A percentile compares a stretch with the other conserved stretches of the same genome.
phyloP scores from a whole-genome alignment of 106 monocot species.

The Xerophyta viscosa region DNA sequence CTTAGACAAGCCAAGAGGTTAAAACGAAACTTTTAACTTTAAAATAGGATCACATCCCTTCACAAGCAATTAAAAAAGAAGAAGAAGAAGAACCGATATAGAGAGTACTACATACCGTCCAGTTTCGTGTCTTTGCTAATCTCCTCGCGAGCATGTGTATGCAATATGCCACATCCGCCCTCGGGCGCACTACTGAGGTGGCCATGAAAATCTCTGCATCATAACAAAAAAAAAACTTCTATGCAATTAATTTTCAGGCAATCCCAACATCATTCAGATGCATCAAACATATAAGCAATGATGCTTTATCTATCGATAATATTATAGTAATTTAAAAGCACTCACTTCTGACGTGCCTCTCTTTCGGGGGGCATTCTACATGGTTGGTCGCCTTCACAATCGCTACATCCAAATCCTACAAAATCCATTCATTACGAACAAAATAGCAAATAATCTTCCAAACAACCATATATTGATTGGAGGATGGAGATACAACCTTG shows the following conservation, averaged over 20 bases:
- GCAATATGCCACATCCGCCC: conserved; percentile 76
- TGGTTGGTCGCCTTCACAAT: conserved; percentile 80
- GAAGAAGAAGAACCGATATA: not conserved
- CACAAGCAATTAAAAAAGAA: not conserved
- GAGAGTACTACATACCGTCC: conserved; percentile 52
- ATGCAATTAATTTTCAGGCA: not conserved
- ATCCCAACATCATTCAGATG: not conserved
- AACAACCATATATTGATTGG: not conserved
- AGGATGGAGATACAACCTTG: conserved; percentile 36
- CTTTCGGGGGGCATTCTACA: conserved; percentile 67
- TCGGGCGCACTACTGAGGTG: conserved; percentile 45
- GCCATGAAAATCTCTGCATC: conserved; percentile 62
- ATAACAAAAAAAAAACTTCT: not conserved
- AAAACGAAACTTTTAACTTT: too few relatives aligned
- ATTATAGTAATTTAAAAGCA: not conserved
- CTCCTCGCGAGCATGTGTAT: conserved; percentile 65
- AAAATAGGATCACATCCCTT: too few relatives aligned
- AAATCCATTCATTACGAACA: conserved; percentile 1
- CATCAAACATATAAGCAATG: not conserved
- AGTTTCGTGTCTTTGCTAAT: conserved; percentile 63
- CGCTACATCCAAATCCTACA: conserved; percentile 72
- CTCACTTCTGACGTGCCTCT: conserved; percentile 62
- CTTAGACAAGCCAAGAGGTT: too few relatives aligned
- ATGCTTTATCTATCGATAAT: not conserved
- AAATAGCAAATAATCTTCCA: not conserved